Evolutionary conservation across 2,329 filamentous ascomycete species (phyloP), one percentile per base, ranked within the genome.

Genomic region (Boeremia exigua): DNA sequence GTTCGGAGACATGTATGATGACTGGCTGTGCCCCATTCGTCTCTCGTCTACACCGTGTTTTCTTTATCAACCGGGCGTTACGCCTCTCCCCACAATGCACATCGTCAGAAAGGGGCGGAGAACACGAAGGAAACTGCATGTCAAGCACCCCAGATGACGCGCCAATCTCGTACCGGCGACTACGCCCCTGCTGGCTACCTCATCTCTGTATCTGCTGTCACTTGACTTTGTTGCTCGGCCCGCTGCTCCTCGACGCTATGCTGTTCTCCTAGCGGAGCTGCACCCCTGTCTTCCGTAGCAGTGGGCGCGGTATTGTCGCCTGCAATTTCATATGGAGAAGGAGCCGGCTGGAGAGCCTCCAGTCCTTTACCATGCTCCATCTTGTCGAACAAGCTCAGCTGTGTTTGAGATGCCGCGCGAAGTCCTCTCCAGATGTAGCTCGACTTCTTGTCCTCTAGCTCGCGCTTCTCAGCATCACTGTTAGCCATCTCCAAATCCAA

Each of bases 381-480:
- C 74, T 89, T 91, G 75, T 98, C 93, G 73, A 98, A 95, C 17
- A 87, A 79, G 39, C 86, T 84, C 62, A 98, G 83, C 66, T 89
- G 89, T 53, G 82, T 86, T 61, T 86, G 86, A 52, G 89, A 87
- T 9, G 92, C 90, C 61, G 96, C 85, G 48, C 95, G 87, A 60
- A 99, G 79, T 5, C 92, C 91, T 64, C 93, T 86, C 95, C 95
- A 99, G 53, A 87, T 89, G 75, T 96, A 94, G 79, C 92, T 96
- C 17, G 88, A 86, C 74, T 96, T 96, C 51, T 87, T 84, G 61
- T 90, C 89, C 77, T 75, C 84, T 78, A 79, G 83, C 64, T 76
- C 74, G 44, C 83, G 79, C 69, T 81, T 85, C 60, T 88, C 86
- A 54, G 84, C 83, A 36, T 86, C 82, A 36, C 79, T 86, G 51